Evolutionary conservation across 2,329 filamentous ascomycete species (phyloP), one percentile per base, ranked within the genome.

Genomic region (Lecanicillium sp.): DNA sequence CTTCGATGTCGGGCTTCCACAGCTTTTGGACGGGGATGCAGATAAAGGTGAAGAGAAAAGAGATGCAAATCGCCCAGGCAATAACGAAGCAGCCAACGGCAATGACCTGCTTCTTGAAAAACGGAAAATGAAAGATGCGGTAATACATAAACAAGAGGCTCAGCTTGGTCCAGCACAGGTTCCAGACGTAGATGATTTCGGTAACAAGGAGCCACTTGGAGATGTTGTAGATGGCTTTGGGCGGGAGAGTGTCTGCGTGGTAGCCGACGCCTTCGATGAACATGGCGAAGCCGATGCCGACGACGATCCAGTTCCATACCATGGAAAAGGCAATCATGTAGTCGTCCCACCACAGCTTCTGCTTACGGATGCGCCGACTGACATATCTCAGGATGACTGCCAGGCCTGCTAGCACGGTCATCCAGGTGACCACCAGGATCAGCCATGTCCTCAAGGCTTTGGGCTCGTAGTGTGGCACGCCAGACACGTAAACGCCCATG

Each of bases 61-160:
- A 66, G 44, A 70, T 65, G 41, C 58, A 58, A 20, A 73, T 53
- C 29, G 63, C 61, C 69, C 71, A 74, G 17, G 54, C 51, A 40
- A 71, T 57, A 28, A 67, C 59, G 4, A 74, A 61, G 15, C 46
- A 43, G 9, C 60, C 64, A 5, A 72, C 56, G 4, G 54, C 49
- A 46, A 59, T 62, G 1, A 60, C 59, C 48, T 60, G 60, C 41
- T 54, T 61, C 47, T 62, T 62, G 43, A 72, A 66, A 40, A 59
- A 60, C 0, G 56, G 55, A 6, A 65, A 55, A n/a, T 58, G 65
- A 50, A 74, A 74, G 45, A 74, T 69, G 48, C 69, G 68, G 46
- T 61, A 63, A 55, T 72, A 74, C 67, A 74, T 70, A 29, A 71
- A 51, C 36, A 74, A 48, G 14, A 74, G 55, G 36, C 63, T 64